These are phyloP conservation scores for Pseudozyma thailandica DNA, from an alignment of 1,284 basidiomycete species.

Conservation along the genomic window DNA sequence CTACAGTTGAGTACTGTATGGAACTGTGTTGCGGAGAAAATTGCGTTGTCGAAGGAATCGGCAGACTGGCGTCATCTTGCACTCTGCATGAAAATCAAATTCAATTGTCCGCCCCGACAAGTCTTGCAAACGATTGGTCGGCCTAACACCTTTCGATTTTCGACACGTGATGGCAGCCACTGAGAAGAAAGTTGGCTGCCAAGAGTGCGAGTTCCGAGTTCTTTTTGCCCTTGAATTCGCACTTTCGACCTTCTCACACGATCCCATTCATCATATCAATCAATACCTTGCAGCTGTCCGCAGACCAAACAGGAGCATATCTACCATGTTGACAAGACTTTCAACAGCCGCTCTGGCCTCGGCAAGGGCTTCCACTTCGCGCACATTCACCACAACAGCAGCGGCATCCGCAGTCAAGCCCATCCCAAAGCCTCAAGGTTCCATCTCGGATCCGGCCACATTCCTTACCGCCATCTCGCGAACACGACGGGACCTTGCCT, in stretches of 20 bases:
- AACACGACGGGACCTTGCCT: conserved; percentile 74
- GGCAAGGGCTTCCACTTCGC: conserved; percentile 14
- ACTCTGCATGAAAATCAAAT: neutral
- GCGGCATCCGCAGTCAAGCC: conserved; percentile 10
- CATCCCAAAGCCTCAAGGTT: conserved; percentile 20
- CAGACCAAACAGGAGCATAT: neutral
- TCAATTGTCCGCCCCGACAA: no score
- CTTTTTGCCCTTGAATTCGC: conserved; percentile 22
- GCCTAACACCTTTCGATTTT: no score
- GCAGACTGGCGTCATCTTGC: conserved; percentile 28
- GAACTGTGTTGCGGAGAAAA: neutral
- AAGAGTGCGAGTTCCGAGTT: conserved; percentile 28
- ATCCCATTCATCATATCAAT: neutral
- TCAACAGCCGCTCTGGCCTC: conserved; percentile 8
- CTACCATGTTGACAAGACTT: conserved; percentile 21
- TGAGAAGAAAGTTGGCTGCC: conserved; percentile 7
- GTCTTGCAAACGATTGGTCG: no score
- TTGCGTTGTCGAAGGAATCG: no score
- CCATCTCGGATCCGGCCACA: conserved; percentile 45
- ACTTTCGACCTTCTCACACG: conserved; percentile 5
- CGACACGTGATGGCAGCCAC: conserved; percentile 7
- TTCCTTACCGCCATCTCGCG: conserved; percentile 81
- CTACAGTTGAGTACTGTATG: no score
- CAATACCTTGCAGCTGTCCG: neutral
- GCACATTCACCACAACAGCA: conserved; percentile 22